These are phyloP conservation scores for Chlorella sorokiniana DNA, from an alignment of 139 green algal genomes.

Conservation along the genomic window DNA sequence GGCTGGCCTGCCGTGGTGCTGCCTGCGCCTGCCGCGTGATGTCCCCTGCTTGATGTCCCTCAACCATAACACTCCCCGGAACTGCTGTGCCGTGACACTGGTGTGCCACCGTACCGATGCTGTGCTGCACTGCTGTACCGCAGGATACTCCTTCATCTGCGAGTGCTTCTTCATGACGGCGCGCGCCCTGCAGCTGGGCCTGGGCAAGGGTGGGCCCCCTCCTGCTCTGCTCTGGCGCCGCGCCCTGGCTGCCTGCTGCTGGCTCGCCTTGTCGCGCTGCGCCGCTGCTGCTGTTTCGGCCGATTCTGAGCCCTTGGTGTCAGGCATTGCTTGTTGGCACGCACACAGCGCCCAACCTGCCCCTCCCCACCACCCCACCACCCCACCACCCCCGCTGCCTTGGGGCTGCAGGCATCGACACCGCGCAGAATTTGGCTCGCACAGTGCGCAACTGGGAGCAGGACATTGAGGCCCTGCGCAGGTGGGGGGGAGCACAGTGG, in stretches of 20 bases:
- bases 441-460: neutral
- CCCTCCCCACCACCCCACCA: too few species aligned
- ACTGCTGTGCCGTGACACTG: neutral
- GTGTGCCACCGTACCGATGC: neutral
- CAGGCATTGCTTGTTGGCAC: too few species aligned
- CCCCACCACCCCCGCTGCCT: too few species aligned
- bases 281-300: too few species aligned
- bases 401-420: neutral
- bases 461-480: neutral
- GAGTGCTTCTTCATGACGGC: slow-evolving; percentile 95
- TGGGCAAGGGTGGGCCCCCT: slow-evolving; percentile 46
- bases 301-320: too few species aligned
- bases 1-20: neutral
- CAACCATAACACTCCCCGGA: too few species aligned
- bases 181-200: slow-evolving; percentile 83
- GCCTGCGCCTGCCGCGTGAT: neutral
- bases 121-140: neutral
- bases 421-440: slow-evolving; percentile 3
- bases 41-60: neutral
- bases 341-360: too few species aligned
- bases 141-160: slow-evolving; percentile 93
- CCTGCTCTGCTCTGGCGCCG: neutral
- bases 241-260: too few species aligned
- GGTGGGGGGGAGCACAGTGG: too few species aligned
- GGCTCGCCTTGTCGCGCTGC: too few species aligned